phyloP scores from a whole-genome alignment of 768 basidiomycete genomes.

The Lactifluus subvellereus region DNA sequence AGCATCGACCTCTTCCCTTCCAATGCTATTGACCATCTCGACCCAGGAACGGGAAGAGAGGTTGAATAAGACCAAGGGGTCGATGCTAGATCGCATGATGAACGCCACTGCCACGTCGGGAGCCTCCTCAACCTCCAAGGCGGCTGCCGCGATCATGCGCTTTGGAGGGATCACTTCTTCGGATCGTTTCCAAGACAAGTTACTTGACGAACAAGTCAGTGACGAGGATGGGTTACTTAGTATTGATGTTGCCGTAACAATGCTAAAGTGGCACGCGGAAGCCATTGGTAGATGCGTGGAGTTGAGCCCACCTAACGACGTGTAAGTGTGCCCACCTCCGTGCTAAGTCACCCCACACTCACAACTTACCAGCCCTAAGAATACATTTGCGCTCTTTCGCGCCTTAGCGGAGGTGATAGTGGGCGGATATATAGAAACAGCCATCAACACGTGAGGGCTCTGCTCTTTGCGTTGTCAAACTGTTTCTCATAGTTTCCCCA shows the following conservation, averaged over 20 bases:
- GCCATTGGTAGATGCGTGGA: conserved; percentile 93
- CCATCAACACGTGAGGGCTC: conserved; percentile 78
- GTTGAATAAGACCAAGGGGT: conserved; percentile 60
- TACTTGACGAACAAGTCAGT: conserved; percentile 60
- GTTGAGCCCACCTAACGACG: conserved; percentile 71
- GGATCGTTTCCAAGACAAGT: conserved; percentile 44
- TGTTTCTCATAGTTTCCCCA: neutral
- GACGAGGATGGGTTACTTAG: conserved; percentile 81
- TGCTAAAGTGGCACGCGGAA: conserved; percentile 98
- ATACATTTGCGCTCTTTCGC: conserved; percentile 74
- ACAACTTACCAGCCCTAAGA: conserved; percentile 61
- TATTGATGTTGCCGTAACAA: conserved; percentile 75
- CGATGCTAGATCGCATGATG: conserved; percentile 87
- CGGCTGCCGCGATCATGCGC: conserved; percentile 83
- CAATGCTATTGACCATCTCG: neutral
- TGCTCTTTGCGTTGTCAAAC: neutral
- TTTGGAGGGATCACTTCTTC: conserved; percentile 70
- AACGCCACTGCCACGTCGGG: conserved; percentile 63
- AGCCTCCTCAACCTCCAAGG: conserved; percentile 62
- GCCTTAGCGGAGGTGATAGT: conserved; percentile 85
- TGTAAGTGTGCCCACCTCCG: conserved; percentile 48
- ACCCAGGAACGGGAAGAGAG: conserved; percentile 39
- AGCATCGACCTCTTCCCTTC: conserved; percentile 26
- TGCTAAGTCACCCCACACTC: neutral
- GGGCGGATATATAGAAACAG: conserved; percentile 80